Percentiles rank a stretch among this genome's conserved stretches.
phyloP scores from a whole-genome alignment of 2,329 filamentous ascomycete genomes.

The Botrytis elliptica region DNA sequence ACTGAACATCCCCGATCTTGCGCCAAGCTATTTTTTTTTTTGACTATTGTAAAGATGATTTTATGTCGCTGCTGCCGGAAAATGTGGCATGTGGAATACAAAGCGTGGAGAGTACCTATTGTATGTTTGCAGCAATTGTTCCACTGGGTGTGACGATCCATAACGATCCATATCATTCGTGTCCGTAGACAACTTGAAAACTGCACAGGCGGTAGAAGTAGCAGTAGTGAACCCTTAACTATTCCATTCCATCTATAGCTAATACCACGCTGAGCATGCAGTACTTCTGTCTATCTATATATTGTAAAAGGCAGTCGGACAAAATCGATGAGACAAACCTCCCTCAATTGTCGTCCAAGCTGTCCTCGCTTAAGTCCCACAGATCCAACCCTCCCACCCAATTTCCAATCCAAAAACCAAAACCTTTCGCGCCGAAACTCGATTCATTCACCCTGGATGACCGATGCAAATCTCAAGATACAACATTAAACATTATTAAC shows the following conservation, averaged over 20 bases:
- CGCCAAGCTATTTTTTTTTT: no score
- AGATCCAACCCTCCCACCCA: no score
- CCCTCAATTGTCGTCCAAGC: no score
- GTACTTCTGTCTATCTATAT: not conserved
- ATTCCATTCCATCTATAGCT: not conserved
- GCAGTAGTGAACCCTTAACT: not conserved
- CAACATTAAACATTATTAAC: accelerated
- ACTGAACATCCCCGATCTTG: not conserved
- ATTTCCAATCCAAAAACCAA: no score
- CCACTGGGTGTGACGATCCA: not conserved
- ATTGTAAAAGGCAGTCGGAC: not conserved
- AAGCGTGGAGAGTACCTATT: not conserved
- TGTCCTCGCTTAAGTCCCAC: no score
- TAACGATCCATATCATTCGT: accelerated
- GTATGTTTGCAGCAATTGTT: not conserved
- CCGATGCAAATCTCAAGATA: no score
- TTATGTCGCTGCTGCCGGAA: not conserved
- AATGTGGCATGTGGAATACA: not conserved
- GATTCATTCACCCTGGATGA: no score
- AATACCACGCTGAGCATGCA: not conserved
- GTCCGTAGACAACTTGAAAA: not conserved
- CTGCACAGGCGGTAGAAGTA: not conserved
- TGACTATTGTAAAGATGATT: not conserved
- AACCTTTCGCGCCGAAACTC: no score
- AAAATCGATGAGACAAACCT: no score